phyloP scores from a whole-genome alignment of 305 asterid species.

The Solanum hybrid region DNA sequence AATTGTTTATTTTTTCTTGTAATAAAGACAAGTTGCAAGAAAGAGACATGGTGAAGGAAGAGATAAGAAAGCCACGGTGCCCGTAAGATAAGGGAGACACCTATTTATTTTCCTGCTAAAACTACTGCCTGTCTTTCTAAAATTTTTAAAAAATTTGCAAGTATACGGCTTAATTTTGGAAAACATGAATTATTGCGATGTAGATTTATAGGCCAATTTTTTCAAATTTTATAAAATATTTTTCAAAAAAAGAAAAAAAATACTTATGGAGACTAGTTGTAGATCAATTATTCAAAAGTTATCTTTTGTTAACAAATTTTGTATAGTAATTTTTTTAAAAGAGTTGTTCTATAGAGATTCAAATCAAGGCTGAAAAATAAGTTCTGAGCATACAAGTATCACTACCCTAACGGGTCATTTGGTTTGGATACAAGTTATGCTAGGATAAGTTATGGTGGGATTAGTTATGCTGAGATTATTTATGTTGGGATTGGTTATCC shows the following conservation, averaged over 20 bases:
- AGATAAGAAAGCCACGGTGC: slow-evolving; percentile 3
- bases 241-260: not conserved
- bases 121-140: not conserved
- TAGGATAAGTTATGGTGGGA: too few relatives aligned
- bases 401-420: not conserved
- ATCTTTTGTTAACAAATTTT: not conserved
- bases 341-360: not conserved
- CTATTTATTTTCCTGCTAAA: not conserved
- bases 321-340: not conserved
- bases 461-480: too few relatives aligned
- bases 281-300: not conserved
- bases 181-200: not conserved
- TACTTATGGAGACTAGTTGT: not conserved
- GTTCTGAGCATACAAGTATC: too few relatives aligned
- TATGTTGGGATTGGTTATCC: not conserved
- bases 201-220: not conserved
- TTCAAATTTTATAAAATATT: not conserved
- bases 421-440: not conserved
- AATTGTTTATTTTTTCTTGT: not conserved
- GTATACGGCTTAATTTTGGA: not conserved
- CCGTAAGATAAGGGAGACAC: not conserved
- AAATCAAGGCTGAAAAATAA: not conserved
- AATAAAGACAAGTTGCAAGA: not conserved
- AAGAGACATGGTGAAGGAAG: not conserved
- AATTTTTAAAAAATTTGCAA: not conserved